A percentile compares a stretch with the other conserved stretches of the same genome.
These are phyloP conservation scores for Uronychia binucleata DNA, from an alignment of 73 alveolate species.

Conservation along the genomic window DNA sequence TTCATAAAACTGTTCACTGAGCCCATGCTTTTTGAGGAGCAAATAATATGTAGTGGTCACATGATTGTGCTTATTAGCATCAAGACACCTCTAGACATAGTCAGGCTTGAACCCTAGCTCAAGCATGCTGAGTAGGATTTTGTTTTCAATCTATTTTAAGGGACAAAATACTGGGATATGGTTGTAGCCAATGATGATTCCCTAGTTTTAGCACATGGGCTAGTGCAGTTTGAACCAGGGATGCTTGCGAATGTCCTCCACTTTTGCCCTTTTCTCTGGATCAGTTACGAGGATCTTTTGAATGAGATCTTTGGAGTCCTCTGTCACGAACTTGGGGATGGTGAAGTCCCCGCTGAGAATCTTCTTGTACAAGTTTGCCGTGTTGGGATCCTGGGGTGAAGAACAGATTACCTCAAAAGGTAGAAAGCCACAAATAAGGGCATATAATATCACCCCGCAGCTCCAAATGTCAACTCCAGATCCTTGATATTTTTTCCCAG, in stretches of 20 bases:
- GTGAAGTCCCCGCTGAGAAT: conserved; percentile 83
- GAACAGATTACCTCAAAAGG: conserved; percentile 70
- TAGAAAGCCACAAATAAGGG: conserved; percentile 22
- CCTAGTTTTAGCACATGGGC: conserved; percentile 23
- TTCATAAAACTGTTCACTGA: not conserved
- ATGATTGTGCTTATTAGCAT: conserved; percentile 77
- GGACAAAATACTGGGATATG: conserved; percentile 67
- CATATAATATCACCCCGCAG: conserved; percentile 30
- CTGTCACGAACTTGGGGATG: conserved; percentile 67
- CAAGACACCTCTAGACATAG: conserved; percentile 55
- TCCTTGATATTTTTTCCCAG: conserved; percentile 8
- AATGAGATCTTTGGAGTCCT: conserved; percentile 77
- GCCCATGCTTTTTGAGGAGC: conserved; percentile 13
- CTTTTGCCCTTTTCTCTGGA: conserved; percentile 80
- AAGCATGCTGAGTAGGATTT: conserved; percentile 67
- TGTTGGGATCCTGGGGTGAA: conserved; percentile 68
- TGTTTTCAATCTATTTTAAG: conserved; percentile 68
- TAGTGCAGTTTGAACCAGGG: conserved; percentile 47
- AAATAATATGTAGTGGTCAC: conserved; percentile 76
- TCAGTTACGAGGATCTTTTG: conserved; percentile 76
- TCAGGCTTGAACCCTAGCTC: conserved; percentile 76
- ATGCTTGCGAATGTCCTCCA: conserved; percentile 83
- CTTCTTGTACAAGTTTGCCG: conserved; percentile 81
- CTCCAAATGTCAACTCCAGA: conserved; percentile 36
- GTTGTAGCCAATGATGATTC: conserved; percentile 81